Base-by-base conservation (phyloP, 2,329 filamentous ascomycete genomes). In the Magnaporthales sp. region DNA sequence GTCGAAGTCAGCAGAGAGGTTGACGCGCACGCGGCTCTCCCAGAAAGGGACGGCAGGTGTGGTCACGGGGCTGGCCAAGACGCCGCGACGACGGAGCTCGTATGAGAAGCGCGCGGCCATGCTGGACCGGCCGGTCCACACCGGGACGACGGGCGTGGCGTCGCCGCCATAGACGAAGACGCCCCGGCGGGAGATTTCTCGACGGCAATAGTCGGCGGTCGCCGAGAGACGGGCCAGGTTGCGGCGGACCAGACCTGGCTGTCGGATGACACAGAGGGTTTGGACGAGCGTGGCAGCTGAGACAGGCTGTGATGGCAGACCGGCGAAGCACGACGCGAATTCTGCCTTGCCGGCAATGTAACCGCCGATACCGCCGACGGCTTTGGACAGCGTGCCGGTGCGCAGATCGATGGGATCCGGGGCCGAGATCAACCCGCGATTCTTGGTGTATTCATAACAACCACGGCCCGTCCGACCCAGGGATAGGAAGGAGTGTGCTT, bases 381-480 rank as follows among this genome's bases (percentile, higher is more conserved):
- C 64, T 15, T 66, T 68, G n/a, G 69, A 70, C 0, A 70, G 63
- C 5, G 68, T 70, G 2, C 66, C 67, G 1, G 69, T 70, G 22
- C 69, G 67, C 15, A 70, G 62, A 38, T 70, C 69, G 31, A 70
- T 67, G 24, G 69, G 32, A 19, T 70, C 66, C 56, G 26, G 66
- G 1, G 69, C 66, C 1, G 69, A 62, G 2, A 22, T 19, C 19
- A 13, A 6, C 13, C 51, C 51, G 0, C 60, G 63, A 26, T 70
- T 66, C 15, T 68, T 70, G 68, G 68, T 69, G 63, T 68, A 62
- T 38, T 70, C 69, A 26, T 70, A 29, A 22, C 68, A 70, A 27
- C 69, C 69, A 4, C 65, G 67, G 7, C 69, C 69, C 13, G 65
- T 70, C 32, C 62, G 66, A 0, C 69, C 69, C 3, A 69, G 60